A percentile compares a stretch with the other conserved stretches of the same genome.
phyloP scores from a whole-genome alignment of 805 yeast species.

The Schwanniomyces vanrijiae region DNA sequence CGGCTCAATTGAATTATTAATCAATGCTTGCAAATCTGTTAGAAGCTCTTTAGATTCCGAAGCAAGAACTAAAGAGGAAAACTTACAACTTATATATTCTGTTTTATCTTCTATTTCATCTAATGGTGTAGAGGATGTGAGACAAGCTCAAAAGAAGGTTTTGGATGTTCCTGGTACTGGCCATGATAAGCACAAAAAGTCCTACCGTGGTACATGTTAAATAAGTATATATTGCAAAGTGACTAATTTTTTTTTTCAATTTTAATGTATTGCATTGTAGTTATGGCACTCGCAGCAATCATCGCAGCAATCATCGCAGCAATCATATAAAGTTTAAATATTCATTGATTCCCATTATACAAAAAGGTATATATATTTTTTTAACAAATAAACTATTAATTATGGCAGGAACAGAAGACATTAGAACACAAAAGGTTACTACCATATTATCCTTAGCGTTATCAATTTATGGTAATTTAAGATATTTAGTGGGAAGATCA shows the following conservation, averaged over 20 bases:
- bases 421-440: slow-evolving; percentile 37
- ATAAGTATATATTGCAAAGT: neutral
- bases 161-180: slow-evolving; percentile 20
- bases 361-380: too few species aligned
- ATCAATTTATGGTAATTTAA: slow-evolving; percentile 54
- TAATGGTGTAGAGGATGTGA: slow-evolving; percentile 48
- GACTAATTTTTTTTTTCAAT: neutral
- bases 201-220: slow-evolving; percentile 39
- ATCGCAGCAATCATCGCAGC: neutral
- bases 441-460: slow-evolving; percentile 55
- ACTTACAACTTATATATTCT: slow-evolving; percentile 41
- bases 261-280: neutral
- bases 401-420: neutral
- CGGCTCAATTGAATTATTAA: slow-evolving; percentile 51
- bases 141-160: slow-evolving; percentile 18
- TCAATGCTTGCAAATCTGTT: slow-evolving; percentile 46
- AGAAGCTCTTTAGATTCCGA: slow-evolving; percentile 18
- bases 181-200: slow-evolving; percentile 24
- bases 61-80: slow-evolving; percentile 19
- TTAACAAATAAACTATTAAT: neutral
- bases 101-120: slow-evolving; percentile 56
- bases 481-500: slow-evolving; percentile 57
- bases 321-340: too few species aligned
- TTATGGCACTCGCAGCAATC: neutral
- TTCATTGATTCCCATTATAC: too few species aligned